Percentiles rank a stretch among this genome's conserved stretches.
phyloP scores from a whole-genome alignment of 208 protist species.

The Trypanosoma caninum region DNA sequence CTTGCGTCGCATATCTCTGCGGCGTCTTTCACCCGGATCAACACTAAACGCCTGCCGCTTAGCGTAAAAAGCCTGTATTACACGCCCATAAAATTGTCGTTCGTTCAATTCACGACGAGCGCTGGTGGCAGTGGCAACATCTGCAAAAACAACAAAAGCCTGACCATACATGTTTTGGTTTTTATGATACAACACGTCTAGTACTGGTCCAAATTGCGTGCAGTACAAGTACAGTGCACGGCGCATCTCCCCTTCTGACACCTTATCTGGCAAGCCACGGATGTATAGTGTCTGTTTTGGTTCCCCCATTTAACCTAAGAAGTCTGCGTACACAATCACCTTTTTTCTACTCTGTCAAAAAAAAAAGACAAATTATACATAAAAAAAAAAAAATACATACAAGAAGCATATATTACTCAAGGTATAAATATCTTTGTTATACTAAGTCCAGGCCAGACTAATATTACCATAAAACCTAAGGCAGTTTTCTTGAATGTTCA shows the following conservation, averaged over 20 bases:
- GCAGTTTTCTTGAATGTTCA: conserved; percentile 84
- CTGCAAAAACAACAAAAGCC: conserved; percentile 84
- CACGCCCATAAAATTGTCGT: conserved; percentile 63
- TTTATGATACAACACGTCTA: conserved; percentile 63
- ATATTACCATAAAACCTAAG: too few species aligned
- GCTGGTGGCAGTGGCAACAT: conserved; percentile 78
- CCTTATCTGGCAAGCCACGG: conserved; percentile 77
- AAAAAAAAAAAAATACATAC: not conserved
- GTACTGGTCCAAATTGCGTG: conserved; percentile 82
- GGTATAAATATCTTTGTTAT: too few species aligned
- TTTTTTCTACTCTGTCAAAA: not conserved
- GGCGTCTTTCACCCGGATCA: conserved; percentile 55
- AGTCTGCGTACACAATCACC: not conserved
- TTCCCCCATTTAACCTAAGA: conserved; percentile 41
- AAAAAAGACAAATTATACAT: not conserved
- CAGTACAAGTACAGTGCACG: conserved; percentile 80
- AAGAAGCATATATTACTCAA: too few species aligned
- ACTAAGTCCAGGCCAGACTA: too few species aligned
- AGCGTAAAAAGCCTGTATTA: conserved; percentile 78
- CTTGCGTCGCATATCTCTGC: conserved; percentile 41
- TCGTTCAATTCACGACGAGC: conserved; percentile 63
- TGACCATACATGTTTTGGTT: conserved; percentile 67
- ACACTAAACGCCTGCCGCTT: conserved; percentile 70
- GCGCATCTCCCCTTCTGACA: conserved; percentile 64
- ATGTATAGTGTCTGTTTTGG: conserved; percentile 87